Percentiles rank a stretch among this genome's conserved stretches.
Conservation (phyloP, 73 alveolate species). For the Diophrys appendiculata region DNA sequence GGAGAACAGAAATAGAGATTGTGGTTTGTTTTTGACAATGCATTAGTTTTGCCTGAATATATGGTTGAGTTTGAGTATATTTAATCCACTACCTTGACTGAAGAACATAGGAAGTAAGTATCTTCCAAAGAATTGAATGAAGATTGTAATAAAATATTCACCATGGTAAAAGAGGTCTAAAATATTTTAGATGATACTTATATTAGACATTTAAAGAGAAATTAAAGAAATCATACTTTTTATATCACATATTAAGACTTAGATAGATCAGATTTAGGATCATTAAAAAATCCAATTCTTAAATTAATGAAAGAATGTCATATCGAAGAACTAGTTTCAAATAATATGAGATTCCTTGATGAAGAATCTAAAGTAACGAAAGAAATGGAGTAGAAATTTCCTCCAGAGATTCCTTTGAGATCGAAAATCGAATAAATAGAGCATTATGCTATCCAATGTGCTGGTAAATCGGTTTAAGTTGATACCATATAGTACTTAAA, state of each 20-base stretch:
- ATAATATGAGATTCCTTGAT: conserved; percentile 38
- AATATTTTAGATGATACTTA: conserved; percentile 48
- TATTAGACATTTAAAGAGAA: conserved; percentile 28
- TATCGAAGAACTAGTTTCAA: conserved; percentile 34
- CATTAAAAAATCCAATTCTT: conserved; percentile 58
- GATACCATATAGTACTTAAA: conserved; percentile 78
- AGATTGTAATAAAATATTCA: conserved; percentile 37
- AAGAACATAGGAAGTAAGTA: conserved; percentile 6
- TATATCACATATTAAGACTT: conserved; percentile 55
- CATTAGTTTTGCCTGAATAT: conserved; percentile 85
- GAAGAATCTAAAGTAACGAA: conserved; percentile 28
- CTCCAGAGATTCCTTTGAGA: conserved; percentile 67
- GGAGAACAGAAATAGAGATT: conserved; percentile 68
- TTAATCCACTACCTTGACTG: not conserved
- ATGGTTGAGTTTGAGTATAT: conserved; percentile 84
- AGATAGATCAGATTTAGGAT: conserved; percentile 75
- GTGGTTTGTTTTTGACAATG: conserved; percentile 86
- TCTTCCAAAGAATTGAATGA: conserved; percentile 1
- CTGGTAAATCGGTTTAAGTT: conserved; percentile 29
- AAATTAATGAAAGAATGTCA: conserved; percentile 65
- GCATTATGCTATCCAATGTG: conserved; percentile 2
- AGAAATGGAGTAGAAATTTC: conserved; percentile 37
- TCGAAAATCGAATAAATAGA: conserved; percentile 28
- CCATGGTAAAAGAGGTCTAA: conserved; percentile 32
- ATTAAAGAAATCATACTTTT: conserved; percentile 5